These are phyloP conservation scores for Silene noctiflora DNA, from an alignment of 179 eudicot genomes.

Conservation along the genomic window DNA sequence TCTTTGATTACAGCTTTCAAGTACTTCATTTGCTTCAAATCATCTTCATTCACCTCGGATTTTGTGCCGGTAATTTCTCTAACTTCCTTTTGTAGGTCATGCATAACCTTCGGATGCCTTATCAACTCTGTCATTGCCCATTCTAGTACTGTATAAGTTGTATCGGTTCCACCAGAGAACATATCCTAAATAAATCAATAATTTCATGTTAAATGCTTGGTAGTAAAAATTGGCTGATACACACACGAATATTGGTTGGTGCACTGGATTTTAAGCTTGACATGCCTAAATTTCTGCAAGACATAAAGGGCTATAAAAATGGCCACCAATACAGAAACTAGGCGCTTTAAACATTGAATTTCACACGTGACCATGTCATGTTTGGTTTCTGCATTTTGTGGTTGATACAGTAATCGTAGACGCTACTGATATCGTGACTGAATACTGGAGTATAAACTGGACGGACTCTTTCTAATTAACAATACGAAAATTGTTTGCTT, in stretches of 20 bases:
- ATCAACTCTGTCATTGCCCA: conserved; percentile 53
- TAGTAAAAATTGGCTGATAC: no score
- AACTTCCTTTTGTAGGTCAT: conserved; percentile 44
- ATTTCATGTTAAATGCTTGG: neutral
- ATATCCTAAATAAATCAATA: conserved; percentile 33
- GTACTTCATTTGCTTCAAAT: conserved; percentile 32
- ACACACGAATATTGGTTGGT: neutral
- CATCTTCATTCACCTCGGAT: conserved; percentile 31
- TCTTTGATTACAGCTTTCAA: conserved; percentile 43
- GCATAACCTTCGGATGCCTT: conserved; percentile 39
- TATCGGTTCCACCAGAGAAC: conserved; percentile 53
- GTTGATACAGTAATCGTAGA: no score
- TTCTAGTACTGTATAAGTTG: conserved; percentile 38
- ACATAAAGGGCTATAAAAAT: neutral
- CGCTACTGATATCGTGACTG: neutral
- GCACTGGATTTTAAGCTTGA: neutral
- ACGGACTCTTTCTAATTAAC: neutral
- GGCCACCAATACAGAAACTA: neutral
- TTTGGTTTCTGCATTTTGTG: no score
- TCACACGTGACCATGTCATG: neutral
- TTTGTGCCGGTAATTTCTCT: conserved; percentile 22
- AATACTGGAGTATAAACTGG: neutral
- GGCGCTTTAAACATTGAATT: neutral
- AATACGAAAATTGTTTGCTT: neutral
- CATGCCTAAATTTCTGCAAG: neutral